Base-by-base conservation (phyloP, 805 yeast genomes). In the Candida qinlingensis region DNA sequence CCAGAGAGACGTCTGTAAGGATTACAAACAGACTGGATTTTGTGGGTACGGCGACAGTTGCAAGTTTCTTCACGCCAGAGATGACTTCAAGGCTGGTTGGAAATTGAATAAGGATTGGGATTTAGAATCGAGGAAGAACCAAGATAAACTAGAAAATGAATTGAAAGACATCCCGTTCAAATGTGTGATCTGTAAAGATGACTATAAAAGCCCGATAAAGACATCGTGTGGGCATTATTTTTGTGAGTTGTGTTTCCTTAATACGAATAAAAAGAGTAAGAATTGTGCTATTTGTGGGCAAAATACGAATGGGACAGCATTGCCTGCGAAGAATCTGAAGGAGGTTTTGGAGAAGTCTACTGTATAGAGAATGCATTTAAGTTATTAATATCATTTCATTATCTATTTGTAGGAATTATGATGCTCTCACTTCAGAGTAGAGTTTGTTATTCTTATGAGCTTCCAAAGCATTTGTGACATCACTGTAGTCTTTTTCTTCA, bases 1-100 rank as follows among this genome's bases (percentile, higher is more conserved):
- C 61, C 96, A 88, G 62, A 91, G 95, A 1, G 97, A 94, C 61
- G 83, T 94, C 2, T 94, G 99, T 63, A 94, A 92, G 61, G 98
- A 94, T 65, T 94, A 77, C 65, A 77, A 81, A 50, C 86, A 85
- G 56, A 91, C 95, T 0, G 99, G 99, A 0, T 91, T 81, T 62
- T 94, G 99, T 73, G 97, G 97, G 6, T 94, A 85, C 63, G 99
- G 99, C 7, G 99, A 94, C 58, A 85, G 94, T 35, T 94, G 99
- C 70, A 94, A 94, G 68, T 94, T 94, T 64, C 64, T 92, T 35
- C 99, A 94, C 63, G 79, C 87, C 12, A 70, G 99, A 65, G 97
- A 88, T 56, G 96, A 88, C 60, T 85, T 83, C 67, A 77, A 75
- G 47, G 82, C 82, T 42, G 87, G 83, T 31, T 80, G 82, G 79